Conservation (phyloP, 2,329 filamentous ascomycete species). For the Colletotrichum tropicicola region DNA sequence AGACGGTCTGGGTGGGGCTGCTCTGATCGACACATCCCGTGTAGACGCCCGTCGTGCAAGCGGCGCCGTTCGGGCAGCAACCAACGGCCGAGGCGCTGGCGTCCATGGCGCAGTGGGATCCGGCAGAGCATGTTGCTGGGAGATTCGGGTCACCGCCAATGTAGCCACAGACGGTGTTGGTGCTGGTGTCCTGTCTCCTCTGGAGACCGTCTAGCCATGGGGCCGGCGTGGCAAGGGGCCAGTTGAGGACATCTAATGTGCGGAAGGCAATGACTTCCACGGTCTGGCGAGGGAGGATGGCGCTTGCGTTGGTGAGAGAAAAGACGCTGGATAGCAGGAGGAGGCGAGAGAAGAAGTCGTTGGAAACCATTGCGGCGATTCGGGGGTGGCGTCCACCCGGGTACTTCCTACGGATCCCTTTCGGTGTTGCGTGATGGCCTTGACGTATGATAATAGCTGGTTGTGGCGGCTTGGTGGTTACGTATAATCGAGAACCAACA, state of each 20-base stretch:
- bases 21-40: slow-evolving; percentile 65
- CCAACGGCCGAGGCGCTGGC: slow-evolving; percentile 58
- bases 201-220: slow-evolving; percentile 45
- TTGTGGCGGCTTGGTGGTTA: too few relatives aligned
- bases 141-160: slow-evolving; percentile 60
- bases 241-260: slow-evolving; percentile 47
- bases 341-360: slow-evolving; percentile 43
- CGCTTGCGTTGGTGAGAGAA: slow-evolving; percentile 44
- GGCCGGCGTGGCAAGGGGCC: slow-evolving; percentile 52
- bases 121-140: slow-evolving; percentile 65
- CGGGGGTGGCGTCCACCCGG: neutral
- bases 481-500: neutral
- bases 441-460: too few relatives aligned
- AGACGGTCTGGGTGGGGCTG: slow-evolving; percentile 57
- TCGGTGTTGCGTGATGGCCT: neutral
- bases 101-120: slow-evolving; percentile 67
- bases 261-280: slow-evolving; percentile 44
- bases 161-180: slow-evolving; percentile 67
- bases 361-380: slow-evolving; percentile 35
- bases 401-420: neutral
- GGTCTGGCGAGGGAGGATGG: slow-evolving; percentile 53
- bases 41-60: slow-evolving; percentile 64
- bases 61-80: slow-evolving; percentile 61
- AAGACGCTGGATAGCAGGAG: slow-evolving; percentile 45
- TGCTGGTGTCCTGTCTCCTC: slow-evolving; percentile 45